phyloP scores from a whole-genome alignment of 2,329 filamentous ascomycete species.

The Ciborinia camelliae region DNA sequence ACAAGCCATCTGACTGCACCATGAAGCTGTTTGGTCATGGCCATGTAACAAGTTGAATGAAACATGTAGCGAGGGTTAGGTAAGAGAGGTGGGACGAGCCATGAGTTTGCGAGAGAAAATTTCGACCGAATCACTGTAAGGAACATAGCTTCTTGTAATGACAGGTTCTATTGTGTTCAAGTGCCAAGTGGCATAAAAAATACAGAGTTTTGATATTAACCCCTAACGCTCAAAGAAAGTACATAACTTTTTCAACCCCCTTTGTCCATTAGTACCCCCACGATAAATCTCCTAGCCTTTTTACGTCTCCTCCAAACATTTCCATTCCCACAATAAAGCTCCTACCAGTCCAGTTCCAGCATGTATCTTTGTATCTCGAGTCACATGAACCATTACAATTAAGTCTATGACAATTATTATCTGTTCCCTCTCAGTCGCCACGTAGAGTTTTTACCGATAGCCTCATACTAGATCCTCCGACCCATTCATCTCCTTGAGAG shows the following conservation, averaged over 20 bases:
- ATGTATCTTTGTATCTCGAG: not conserved
- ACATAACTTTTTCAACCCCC: not conserved
- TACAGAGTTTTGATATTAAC: not conserved
- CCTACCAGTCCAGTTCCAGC: not conserved
- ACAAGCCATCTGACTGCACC: not conserved
- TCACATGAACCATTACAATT: not conserved
- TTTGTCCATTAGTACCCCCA: not conserved
- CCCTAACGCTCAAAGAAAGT: not conserved
- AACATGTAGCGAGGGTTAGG: too few species aligned
- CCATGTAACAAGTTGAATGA: not conserved
- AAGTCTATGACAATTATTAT: slow-evolving; percentile 4
- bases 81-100: not conserved
- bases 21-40: not conserved
- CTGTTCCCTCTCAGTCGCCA: not conserved
- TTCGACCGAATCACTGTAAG: not conserved
- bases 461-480: slow-evolving; percentile 3
- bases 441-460: not conserved
- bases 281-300: not conserved
- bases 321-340: not conserved
- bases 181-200: not conserved
- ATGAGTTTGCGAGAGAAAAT: not conserved
- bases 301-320: not conserved
- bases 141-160: not conserved
- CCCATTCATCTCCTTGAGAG: slow-evolving; percentile 1
- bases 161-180: not conserved